phyloP scores from a whole-genome alignment of 352 stramenopile species.

The Globisporangium middletonii region DNA sequence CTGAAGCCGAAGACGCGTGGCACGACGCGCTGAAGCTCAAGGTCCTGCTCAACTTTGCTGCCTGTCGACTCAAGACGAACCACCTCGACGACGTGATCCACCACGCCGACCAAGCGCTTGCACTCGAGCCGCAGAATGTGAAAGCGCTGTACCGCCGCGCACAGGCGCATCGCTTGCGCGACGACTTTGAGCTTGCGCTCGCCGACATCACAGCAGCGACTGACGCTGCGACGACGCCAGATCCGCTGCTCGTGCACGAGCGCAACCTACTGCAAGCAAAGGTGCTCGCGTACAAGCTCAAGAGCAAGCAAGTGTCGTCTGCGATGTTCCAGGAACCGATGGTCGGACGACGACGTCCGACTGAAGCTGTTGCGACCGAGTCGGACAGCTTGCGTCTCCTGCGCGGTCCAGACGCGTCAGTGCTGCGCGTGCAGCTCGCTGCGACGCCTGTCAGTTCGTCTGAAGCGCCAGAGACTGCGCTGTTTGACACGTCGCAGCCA shows the following conservation, averaged over 20 bases:
- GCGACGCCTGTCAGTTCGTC: slow-evolving; percentile 8
- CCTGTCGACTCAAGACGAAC: slow-evolving; percentile 65
- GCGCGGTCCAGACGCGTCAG: slow-evolving; percentile 10
- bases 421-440: slow-evolving; percentile 25
- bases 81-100: slow-evolving; percentile 71
- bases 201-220: slow-evolving; percentile 41
- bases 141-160: slow-evolving; percentile 72
- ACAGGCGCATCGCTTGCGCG: slow-evolving; percentile 51
- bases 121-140: slow-evolving; percentile 42
- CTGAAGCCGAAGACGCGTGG: slow-evolving; percentile 35
- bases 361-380: too few relatives aligned
- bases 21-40: slow-evolving; percentile 51
- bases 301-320: slow-evolving; percentile 53
- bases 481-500: slow-evolving; percentile 41
- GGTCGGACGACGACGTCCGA: too few relatives aligned
- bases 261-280: slow-evolving; percentile 55
- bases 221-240: slow-evolving; percentile 11
- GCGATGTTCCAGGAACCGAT: slow-evolving; percentile 50
- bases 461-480: slow-evolving; percentile 10
- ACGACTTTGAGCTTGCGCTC: slow-evolving; percentile 61
- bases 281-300: slow-evolving; percentile 64
- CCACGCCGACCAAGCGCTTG: slow-evolving; percentile 48
- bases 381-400: too few relatives aligned
- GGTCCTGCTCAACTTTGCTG: slow-evolving; percentile 69
- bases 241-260: slow-evolving; percentile 46